Base-by-base conservation (phyloP, 116 monocot genomes). In the Papilionanthe hybrid region DNA sequence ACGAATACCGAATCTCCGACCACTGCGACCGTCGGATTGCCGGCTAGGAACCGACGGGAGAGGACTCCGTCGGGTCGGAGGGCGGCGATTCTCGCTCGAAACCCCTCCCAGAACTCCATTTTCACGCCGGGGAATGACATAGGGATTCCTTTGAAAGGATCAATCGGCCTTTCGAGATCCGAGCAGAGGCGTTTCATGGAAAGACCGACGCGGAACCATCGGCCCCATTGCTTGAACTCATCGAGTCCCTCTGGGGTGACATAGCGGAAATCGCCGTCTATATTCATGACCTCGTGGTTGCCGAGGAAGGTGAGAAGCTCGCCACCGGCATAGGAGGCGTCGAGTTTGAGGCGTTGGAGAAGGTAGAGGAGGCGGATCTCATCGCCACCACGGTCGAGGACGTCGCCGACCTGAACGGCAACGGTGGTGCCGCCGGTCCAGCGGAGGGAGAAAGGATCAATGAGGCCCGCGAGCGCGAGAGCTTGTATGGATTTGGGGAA, bases 221-320 rank as follows among this genome's bases (percentile, higher is more conserved):
- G 45, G 5, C 81, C 88, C 94, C 98, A 98, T 28, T n/a, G 65
- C 58, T 53, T 67, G 86, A 94, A 98, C 75, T 94, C 98, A 1
- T 65, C 50, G 44, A 98, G 79, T 20, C 87, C 92, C 7, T 66
- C 85, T 1, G 60, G 85, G 23, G 92, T 90, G 72, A 78, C 84
- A 81, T 83, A 98, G 69, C 94, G 88, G 86, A 97, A 94, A 84
- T 92, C 86, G 28, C 82, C 82, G 11, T 86, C 89, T 27, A 86
- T 72, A 84, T 98, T 98, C 98, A 98, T 92, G 82, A 94, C 82
- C 84, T 98, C 98, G 80, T 98, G 98, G 82, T 98, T 98, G 9
- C 98, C 94, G 57, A 81, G 82, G 72, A 98, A 60, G 78, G 88
- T 85, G 76, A 87, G 48, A 75, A 98, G 72, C 20, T 72, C 84